Percentiles rank a stretch among this genome's conserved stretches.
These are phyloP conservation scores for Leccinum pellstonianum DNA, from an alignment of 768 basidiomycete genomes.

Conservation along the genomic window DNA sequence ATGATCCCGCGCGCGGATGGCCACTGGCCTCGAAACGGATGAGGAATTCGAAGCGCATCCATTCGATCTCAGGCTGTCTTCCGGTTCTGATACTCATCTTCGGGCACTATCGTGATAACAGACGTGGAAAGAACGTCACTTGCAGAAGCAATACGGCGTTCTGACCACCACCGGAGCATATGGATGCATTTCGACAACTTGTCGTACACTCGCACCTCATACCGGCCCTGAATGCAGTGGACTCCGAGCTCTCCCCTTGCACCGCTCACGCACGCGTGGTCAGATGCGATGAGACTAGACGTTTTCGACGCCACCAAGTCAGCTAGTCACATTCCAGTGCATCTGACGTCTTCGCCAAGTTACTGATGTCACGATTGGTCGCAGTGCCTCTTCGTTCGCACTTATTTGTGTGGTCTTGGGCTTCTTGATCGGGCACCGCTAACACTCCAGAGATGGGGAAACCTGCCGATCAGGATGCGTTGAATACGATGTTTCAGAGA, in stretches of 20 bases:
- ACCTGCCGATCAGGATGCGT: not conserved
- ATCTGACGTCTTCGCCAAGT: not conserved
- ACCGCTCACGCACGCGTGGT: not conserved
- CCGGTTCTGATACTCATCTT: not conserved
- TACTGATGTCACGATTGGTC: not conserved
- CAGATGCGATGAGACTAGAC: not conserved
- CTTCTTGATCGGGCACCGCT: not conserved
- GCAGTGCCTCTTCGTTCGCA: not conserved
- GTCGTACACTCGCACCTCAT: not conserved
- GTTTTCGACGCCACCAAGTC: not conserved
- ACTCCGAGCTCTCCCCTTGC: not conserved
- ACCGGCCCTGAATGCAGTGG: not conserved
- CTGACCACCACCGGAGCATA: not conserved
- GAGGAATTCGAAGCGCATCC: not conserved
- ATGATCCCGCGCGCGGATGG: slow-evolving; percentile 5
- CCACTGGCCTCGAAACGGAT: not conserved
- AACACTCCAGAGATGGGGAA: not conserved
- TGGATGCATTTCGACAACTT: not conserved
- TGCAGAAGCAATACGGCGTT: not conserved
- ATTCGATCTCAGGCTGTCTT: not conserved
- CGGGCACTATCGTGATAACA: slow-evolving; percentile 1
- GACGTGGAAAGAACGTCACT: not conserved
- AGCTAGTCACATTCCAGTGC: not conserved
- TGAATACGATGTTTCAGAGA: not conserved
- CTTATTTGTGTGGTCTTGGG: not conserved